A percentile compares a stretch with the other conserved stretches of the same genome.
Conservation (phyloP, 2,329 filamentous ascomycete genomes). For the Neonectria coccinea region DNA sequence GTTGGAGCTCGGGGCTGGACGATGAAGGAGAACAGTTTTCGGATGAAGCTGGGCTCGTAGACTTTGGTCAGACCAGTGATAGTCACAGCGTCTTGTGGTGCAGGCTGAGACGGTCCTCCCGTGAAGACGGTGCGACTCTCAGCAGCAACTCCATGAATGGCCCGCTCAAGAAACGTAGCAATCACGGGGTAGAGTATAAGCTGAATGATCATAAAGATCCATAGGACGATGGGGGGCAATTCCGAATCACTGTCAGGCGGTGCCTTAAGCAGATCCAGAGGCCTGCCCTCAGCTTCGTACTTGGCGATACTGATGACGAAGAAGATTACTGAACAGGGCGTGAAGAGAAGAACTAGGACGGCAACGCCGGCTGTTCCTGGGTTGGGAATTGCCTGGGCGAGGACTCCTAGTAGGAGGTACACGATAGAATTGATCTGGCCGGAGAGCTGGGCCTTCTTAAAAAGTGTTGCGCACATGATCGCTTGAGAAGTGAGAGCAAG, state of each 20-base stretch:
- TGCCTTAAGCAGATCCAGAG: constrained; percentile 70
- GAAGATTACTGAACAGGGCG: constrained; percentile 62
- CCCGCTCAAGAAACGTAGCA: constrained; percentile 52
- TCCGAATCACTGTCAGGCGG: constrained; percentile 75
- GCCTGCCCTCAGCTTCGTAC: constrained; percentile 72
- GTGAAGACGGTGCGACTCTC: too few relatives aligned
- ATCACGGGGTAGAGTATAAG: constrained; percentile 82
- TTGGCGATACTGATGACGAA: constrained; percentile 82
- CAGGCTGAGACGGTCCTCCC: constrained; percentile 65
- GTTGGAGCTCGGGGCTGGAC: too few relatives aligned
- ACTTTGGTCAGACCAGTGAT: constrained; percentile 93
- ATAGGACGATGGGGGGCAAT: constrained; percentile 80
- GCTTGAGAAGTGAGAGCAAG: too few relatives aligned
- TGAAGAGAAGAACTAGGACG: too few relatives aligned
- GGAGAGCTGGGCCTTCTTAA: too few relatives aligned
- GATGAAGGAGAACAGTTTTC: too few relatives aligned
- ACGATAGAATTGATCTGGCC: too few relatives aligned
- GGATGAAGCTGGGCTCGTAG: constrained; percentile 81
- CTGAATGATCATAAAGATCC: constrained; percentile 81
- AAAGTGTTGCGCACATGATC: too few relatives aligned
- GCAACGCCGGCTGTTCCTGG: too few relatives aligned
- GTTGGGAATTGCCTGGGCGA: too few relatives aligned
- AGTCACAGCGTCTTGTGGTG: constrained; percentile 82
- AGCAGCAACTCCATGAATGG: too few relatives aligned
- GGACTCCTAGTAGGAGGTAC: too few relatives aligned